Conservation (phyloP, 345 rosid species). For the Syzygium grande region DNA sequence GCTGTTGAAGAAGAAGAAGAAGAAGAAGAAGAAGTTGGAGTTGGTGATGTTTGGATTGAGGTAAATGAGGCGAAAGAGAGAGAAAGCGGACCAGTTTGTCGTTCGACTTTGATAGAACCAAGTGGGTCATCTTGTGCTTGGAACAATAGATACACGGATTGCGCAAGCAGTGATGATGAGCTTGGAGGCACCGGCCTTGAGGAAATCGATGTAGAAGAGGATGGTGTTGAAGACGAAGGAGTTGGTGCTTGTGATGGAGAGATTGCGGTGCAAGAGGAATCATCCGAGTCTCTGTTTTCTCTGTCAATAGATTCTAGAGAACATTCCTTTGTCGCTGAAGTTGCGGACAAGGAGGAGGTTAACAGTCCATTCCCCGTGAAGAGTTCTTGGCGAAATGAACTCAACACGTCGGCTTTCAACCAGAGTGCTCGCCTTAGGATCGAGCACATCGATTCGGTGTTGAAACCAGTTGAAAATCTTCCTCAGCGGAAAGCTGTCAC, state of each 20-base stretch:
- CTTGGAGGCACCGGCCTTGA: constrained; percentile 7
- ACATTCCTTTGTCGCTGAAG: constrained; percentile 10
- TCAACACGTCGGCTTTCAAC: constrained; percentile 6
- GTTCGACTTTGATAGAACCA: neutral
- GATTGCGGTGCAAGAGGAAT: constrained; percentile 26
- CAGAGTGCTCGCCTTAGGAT: constrained; percentile 13
- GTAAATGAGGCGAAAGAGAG: constrained; percentile 5
- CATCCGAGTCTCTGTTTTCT: constrained; percentile 62
- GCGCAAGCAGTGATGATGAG: constrained; percentile 14
- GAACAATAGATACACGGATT: constrained; percentile 18
- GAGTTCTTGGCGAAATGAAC: constrained; percentile 2
- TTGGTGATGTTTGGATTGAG: neutral
- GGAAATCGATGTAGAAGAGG: neutral
- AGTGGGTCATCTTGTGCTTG: neutral
- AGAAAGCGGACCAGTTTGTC: neutral
- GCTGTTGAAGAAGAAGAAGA: constrained; percentile 8
- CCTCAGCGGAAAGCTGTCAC: constrained; percentile 32
- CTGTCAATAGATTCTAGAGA: constrained; percentile 49
- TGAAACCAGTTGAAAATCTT: constrained; percentile 48
- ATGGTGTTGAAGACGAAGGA: neutral
- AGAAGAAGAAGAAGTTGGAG: neutral
- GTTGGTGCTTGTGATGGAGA: neutral
- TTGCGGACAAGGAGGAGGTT: constrained; percentile 35
- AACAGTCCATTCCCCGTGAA: constrained; percentile 17
- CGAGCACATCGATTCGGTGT: constrained; percentile 23